These are phyloP conservation scores for Penicillium angulare DNA, from an alignment of 495 filamentous ascomycete species.

Conservation along the genomic window DNA sequence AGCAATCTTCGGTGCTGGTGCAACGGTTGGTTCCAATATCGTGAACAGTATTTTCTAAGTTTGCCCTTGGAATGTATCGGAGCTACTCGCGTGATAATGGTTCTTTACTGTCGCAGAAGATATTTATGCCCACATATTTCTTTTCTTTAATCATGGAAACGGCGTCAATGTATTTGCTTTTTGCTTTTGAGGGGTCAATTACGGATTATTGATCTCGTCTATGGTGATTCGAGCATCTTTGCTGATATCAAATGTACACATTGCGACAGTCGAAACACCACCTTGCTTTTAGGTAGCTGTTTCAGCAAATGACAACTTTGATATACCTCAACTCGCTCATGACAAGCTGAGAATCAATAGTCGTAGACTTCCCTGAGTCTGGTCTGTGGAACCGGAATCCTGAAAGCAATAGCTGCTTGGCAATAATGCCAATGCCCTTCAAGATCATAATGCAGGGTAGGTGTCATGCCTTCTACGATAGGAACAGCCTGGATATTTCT, in stretches of 20 bases:
- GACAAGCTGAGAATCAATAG: too few relatives aligned
- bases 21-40: slow-evolving; percentile 86
- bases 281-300: too few relatives aligned
- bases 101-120: neutral
- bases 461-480: too few relatives aligned
- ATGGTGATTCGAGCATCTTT: neutral
- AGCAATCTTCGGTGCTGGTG: slow-evolving; percentile 79
- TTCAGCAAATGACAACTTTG: too few relatives aligned
- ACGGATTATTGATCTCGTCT: neutral
- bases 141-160: slow-evolving; percentile 19
- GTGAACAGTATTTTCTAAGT: slow-evolving; percentile 87
- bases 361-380: too few relatives aligned
- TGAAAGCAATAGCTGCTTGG: too few relatives aligned
- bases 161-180: slow-evolving; percentile 34
- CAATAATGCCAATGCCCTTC: too few relatives aligned
- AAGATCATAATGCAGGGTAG: too few relatives aligned
- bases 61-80: neutral
- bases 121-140: neutral
- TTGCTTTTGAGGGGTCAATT: neutral
- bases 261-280: too few relatives aligned
- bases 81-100: neutral
- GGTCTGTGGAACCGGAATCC: too few relatives aligned
- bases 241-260: neutral
- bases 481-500: too few relatives aligned
- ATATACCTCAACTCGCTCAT: too few relatives aligned